These are phyloP conservation scores for Clitopilus passeckerianus DNA, from an alignment of 768 basidiomycete genomes.

Conservation along the genomic window DNA sequence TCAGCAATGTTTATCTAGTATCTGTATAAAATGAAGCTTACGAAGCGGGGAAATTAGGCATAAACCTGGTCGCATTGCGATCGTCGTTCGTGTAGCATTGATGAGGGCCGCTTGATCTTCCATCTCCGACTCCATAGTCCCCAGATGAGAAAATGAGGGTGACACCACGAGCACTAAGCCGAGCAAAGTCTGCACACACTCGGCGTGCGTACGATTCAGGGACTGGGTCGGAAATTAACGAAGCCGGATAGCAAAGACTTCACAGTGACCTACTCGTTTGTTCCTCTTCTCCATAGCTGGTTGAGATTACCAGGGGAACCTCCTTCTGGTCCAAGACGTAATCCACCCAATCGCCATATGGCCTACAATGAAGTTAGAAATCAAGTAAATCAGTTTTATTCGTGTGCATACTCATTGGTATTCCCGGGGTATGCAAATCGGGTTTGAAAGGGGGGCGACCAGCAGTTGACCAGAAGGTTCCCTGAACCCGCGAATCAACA, in stretches of 20 bases:
- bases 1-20: not conserved
- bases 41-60: conserved; percentile 48
- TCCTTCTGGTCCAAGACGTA: conserved; percentile 38
- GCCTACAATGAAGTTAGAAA: conserved; percentile 20
- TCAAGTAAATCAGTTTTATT: conserved; percentile 5
- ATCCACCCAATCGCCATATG: conserved; percentile 48
- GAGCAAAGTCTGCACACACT: conserved; percentile 44
- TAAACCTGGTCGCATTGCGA: conserved; percentile 34
- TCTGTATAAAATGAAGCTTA: conserved; percentile 14
- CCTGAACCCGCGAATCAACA: conserved; percentile 14
- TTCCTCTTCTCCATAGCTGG: conserved; percentile 65
- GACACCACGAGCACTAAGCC: conserved; percentile 49
- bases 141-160: conserved; percentile 51
- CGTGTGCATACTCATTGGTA: conserved; percentile 27
- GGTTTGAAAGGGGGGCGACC: conserved; percentile 56
- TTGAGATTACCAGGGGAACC: conserved; percentile 56
- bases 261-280: conserved; percentile 45
- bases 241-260: conserved; percentile 21
- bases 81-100: conserved; percentile 46
- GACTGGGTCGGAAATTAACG: conserved; percentile 22
- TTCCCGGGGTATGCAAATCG: conserved; percentile 30
- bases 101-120: conserved; percentile 33
- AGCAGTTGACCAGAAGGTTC: conserved; percentile 55
- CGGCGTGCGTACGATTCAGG: conserved; percentile 40
- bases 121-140: conserved; percentile 54